These are phyloP conservation scores for Talaromyces ruber DNA, from an alignment of 495 filamentous ascomycete species.

Conservation along the genomic window DNA sequence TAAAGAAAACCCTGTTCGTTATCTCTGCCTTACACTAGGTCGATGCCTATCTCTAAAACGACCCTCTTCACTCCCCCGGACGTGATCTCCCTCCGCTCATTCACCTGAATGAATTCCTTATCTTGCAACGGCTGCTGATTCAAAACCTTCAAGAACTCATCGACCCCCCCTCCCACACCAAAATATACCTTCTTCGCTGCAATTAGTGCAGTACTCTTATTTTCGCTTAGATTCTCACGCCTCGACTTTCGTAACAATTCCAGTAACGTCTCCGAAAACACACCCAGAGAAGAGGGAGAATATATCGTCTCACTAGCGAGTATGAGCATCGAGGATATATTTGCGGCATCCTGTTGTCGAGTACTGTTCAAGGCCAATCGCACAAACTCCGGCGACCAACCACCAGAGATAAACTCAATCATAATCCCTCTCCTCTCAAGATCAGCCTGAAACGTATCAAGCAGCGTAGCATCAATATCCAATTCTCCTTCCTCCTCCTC, in stretches of 20 bases:
- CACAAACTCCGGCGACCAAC: constrained; percentile 67
- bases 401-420: constrained; percentile 71
- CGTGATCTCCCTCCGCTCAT: constrained; percentile 52
- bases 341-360: constrained; percentile 8
- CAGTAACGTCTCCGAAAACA: constrained; percentile 69
- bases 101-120: constrained; percentile 47
- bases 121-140: constrained; percentile 30
- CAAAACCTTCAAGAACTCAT: constrained; percentile 69
- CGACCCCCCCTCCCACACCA: constrained; percentile 87
- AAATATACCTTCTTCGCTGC: constrained; percentile 94
- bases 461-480: constrained; percentile 58
- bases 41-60: constrained; percentile 28
- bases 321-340: constrained; percentile 37
- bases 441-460: constrained; percentile 51
- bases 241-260: constrained; percentile 50
- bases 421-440: constrained; percentile 48
- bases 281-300: constrained; percentile 60
- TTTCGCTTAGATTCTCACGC: constrained; percentile 18
- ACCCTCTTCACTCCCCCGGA: constrained; percentile 40
- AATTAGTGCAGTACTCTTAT: constrained; percentile 57
- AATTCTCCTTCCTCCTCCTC: constrained; percentile 47
- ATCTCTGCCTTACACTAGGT: neutral
- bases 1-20: neutral
- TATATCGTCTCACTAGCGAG: constrained; percentile 95
- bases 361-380: constrained; percentile 35